Percentiles rank a stretch among this genome's conserved stretches.
phyloP scores from a whole-genome alignment of 2,329 filamentous ascomycete species.

The Fusarium torulosum region DNA sequence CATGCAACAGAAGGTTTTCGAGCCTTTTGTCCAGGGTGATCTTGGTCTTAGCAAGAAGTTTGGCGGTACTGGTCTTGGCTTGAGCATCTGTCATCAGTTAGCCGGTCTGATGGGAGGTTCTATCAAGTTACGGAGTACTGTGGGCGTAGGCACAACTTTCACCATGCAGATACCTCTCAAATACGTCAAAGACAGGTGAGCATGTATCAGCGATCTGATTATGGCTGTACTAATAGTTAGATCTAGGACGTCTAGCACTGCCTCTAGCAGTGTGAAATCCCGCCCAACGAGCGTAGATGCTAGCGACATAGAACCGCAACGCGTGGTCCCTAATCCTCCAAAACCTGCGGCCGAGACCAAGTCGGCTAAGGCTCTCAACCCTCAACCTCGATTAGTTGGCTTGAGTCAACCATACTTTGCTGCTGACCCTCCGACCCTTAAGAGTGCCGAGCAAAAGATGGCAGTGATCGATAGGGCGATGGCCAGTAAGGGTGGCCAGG shows the following conservation, averaged over 20 bases:
- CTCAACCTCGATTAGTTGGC: constrained; percentile 83
- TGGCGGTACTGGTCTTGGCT: constrained; percentile 86
- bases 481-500: constrained; percentile 68
- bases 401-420: constrained; percentile 86
- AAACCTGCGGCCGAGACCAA: constrained; percentile 49
- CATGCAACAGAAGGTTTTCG: constrained; percentile 87
- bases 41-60: constrained; percentile 89
- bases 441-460: constrained; percentile 68
- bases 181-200: constrained; percentile 74
- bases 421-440: constrained; percentile 53
- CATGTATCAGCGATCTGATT: background rate
- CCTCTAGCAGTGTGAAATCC: constrained; percentile 66
- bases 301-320: constrained; percentile 55
- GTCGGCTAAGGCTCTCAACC: constrained; percentile 64
- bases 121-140: constrained; percentile 77
- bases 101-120: constrained; percentile 85
- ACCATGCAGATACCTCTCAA: constrained; percentile 85
- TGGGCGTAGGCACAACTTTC: constrained; percentile 83
- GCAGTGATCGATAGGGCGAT: constrained; percentile 75
- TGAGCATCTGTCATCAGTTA: constrained; percentile 91
- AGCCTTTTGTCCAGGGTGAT: constrained; percentile 95
- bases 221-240: constrained; percentile 27
- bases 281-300: constrained; percentile 62
- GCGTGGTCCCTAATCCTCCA: constrained; percentile 44
- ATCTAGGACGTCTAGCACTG: constrained; percentile 64